Percentiles rank a stretch among this genome's conserved stretches.
These are phyloP conservation scores for Xylaria venustula DNA, from an alignment of 495 filamentous ascomycete species.

Conservation along the genomic window DNA sequence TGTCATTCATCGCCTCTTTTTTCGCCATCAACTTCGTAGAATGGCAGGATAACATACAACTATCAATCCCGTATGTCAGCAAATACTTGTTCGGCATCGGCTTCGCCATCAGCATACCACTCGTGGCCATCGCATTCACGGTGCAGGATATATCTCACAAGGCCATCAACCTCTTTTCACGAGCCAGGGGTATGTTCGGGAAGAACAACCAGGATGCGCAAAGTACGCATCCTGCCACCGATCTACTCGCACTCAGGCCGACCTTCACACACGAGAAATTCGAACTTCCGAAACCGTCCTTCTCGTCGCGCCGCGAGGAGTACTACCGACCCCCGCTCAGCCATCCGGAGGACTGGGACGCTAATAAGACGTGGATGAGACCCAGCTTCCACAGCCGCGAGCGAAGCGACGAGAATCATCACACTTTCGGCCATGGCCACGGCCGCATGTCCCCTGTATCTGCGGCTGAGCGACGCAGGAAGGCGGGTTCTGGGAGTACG, in stretches of 20 bases:
- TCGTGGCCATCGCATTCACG: conserved; percentile 58
- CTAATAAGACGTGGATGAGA: conserved; percentile 3
- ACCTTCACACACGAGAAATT: background rate
- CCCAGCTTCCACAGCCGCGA: conserved; percentile 17
- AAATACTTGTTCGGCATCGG: conserved; percentile 68
- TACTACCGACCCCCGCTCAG: conserved; percentile 6
- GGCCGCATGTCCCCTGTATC: conserved; percentile 18
- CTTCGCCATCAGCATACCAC: conserved; percentile 62
- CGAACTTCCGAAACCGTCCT: conserved; percentile 15
- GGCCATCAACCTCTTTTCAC: conserved; percentile 10
- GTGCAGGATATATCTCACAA: conserved; percentile 56
- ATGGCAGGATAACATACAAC: conserved; percentile 35
- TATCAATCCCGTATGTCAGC: conserved; percentile 57
- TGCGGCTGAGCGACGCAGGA: conserved; percentile 6
- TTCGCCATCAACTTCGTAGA: conserved; percentile 65
- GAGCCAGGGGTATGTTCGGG: background rate
- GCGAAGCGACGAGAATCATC: conserved; percentile 19
- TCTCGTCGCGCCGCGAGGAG: conserved; percentile 18
- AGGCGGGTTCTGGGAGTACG: conserved; percentile 19
- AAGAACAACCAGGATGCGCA: background rate
- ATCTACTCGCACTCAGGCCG: background rate
- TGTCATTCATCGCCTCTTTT: conserved; percentile 66
- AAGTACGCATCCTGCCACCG: background rate
- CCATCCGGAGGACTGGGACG: background rate
- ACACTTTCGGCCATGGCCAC: conserved; percentile 4